Conservation (phyloP, 768 basidiomycete species). For the Cyclocybe cylindracea region DNA sequence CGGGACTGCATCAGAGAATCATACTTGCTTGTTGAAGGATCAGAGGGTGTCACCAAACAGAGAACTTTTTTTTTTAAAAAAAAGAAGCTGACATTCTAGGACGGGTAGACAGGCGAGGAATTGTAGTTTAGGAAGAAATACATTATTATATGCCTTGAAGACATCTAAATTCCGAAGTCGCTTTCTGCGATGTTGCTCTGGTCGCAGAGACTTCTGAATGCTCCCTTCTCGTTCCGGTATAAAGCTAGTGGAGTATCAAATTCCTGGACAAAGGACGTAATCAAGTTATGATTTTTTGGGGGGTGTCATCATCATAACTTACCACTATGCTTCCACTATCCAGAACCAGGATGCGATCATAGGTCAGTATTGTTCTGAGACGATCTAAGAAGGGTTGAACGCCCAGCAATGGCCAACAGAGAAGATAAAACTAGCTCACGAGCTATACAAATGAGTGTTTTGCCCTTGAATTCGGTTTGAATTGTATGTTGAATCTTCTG, state of each 20-base stretch:
- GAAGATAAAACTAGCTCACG: slow-evolving; percentile 44
- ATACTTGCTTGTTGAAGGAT: too few species aligned
- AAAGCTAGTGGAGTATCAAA: slow-evolving; percentile 58
- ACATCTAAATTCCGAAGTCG: slow-evolving; percentile 1
- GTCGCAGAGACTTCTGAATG: slow-evolving; percentile 63
- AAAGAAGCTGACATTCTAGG: too few species aligned
- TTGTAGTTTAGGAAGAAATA: too few species aligned
- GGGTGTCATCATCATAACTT: slow-evolving; percentile 5
- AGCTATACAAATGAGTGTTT: slow-evolving; percentile 78
- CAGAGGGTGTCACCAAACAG: too few species aligned
- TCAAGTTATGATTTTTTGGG: background rate
- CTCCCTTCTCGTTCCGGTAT: slow-evolving; percentile 44
- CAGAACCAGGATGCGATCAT: slow-evolving; percentile 72
- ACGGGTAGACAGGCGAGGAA: too few species aligned
- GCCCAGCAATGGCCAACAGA: background rate
- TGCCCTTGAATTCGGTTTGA: slow-evolving; percentile 65
- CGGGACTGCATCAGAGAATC: too few species aligned
- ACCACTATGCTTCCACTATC: slow-evolving; percentile 61
- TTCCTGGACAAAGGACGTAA: slow-evolving; percentile 34
- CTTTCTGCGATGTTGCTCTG: slow-evolving; percentile 25
- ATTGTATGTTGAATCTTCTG: slow-evolving; percentile 83
- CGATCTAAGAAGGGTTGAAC: slow-evolving; percentile 44
- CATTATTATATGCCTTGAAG: too few species aligned
- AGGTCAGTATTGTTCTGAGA: slow-evolving; percentile 73
- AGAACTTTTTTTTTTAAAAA: too few species aligned